Base-by-base conservation (phyloP, 1,284 basidiomycete genomes). In the Microbotryum intermedium region DNA sequence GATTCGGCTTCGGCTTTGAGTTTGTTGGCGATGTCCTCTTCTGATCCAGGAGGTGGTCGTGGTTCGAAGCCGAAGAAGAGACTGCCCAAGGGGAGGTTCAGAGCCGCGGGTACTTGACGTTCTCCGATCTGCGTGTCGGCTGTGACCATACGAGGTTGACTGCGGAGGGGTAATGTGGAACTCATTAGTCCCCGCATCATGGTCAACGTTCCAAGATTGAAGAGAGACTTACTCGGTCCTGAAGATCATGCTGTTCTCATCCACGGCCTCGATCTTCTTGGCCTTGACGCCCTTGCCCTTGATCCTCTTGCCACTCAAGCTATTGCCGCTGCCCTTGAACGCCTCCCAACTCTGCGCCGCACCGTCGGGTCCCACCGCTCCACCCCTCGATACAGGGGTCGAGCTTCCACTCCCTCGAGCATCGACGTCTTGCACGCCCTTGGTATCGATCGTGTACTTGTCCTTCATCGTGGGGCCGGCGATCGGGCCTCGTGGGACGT, bases 381-480 rank as follows among this genome's bases (percentile, higher is more conserved):
- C 18, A 21, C 53, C 3, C 28, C 50, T 50, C 42, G 42, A 55
- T 7, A 57, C 61, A 11, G 67, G 69, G 29, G 72, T 71, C 20
- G 52, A 57, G n/a, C 65, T 66, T 10, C 67, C 71, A 30, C 69
- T 71, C 30, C 65, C 70, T 28, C 64, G 50, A 23, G 67, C 67
- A 50, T 70, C 64, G 4, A 71, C 69, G 3, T 74, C 74, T 21
- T 73, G 77, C 25, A 74, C 76, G 10, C 74, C 73, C 8, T 70
- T 69, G 16, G 74, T 77, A 72, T 98, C 91, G 64, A 99, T 97
- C 74, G 92, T 92, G 58, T 97, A 82, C 76, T 97, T 97, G 55
- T 88, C 88, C 0, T 94, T 93, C 94, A 99, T 97, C 2, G 93
- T 97, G 10, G 88, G 76, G 10, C 86, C 84, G 2, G 92, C 85